These are phyloP conservation scores for Diplodia seriata DNA, from an alignment of 2,329 filamentous ascomycete genomes.

Conservation along the genomic window DNA sequence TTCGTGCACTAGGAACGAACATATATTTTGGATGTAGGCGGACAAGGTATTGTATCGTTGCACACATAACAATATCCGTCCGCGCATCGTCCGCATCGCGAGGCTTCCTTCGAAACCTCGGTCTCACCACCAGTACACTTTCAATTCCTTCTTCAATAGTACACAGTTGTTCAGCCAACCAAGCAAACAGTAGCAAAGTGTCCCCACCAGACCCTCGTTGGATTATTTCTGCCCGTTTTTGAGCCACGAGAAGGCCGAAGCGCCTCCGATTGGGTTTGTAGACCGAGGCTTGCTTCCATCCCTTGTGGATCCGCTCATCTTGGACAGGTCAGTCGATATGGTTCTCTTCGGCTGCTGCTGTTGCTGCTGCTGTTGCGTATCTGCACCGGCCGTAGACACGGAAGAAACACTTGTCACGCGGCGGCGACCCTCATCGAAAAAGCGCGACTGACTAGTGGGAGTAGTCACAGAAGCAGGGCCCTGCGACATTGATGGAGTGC, in stretches of 20 bases:
- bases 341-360: conserved; percentile 23
- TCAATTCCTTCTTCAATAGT: background rate
- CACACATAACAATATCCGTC: background rate
- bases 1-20: background rate
- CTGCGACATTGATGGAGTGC: conserved; percentile 50
- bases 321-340: conserved; percentile 26
- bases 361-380: conserved; percentile 1
- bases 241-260: conserved; percentile 93
- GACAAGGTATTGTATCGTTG: background rate
- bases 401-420: conserved; percentile 36
- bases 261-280: conserved; percentile 84
- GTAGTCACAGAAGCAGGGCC: conserved; percentile 42
- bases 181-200: background rate
- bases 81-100: background rate
- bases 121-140: background rate
- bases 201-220: background rate
- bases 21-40: background rate
- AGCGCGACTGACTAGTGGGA: conserved; percentile 44
- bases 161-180: background rate
- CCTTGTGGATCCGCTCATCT: conserved; percentile 5
- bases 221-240: conserved; percentile 51
- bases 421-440: conserved; percentile 58
- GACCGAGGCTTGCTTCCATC: conserved; percentile 13
- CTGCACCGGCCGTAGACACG: conserved; percentile 24
- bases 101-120: background rate